phyloP scores from a whole-genome alignment of 225 moss, liverwort and hornwort species.

The Rhytidiadelphus loreus region DNA sequence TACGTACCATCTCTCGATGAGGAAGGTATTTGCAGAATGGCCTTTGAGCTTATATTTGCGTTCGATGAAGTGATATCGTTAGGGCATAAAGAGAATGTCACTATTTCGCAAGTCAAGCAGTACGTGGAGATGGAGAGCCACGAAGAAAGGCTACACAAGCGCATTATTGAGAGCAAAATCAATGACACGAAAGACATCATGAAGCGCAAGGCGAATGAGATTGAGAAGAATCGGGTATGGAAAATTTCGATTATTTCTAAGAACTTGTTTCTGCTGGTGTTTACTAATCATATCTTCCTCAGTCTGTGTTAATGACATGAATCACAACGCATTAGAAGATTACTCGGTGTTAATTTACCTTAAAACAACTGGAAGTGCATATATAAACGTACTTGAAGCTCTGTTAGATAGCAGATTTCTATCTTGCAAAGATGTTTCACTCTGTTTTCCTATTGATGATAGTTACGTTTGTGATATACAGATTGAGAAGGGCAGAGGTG shows the following conservation, averaged over 20 bases:
- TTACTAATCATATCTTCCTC: neutral
- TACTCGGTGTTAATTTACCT: neutral
- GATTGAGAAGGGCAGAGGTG: constrained; percentile 83
- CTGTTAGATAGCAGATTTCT: neutral
- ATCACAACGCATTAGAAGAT: neutral
- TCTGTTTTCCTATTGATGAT: neutral
- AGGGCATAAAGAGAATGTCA: constrained; percentile 94
- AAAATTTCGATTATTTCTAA: neutral
- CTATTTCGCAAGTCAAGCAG: constrained; percentile 91
- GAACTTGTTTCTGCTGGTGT: neutral
- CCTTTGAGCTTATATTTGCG: constrained; percentile 91
- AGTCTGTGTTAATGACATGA: neutral
- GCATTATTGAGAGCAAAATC: constrained; percentile 93
- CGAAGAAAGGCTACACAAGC: constrained; percentile 93
- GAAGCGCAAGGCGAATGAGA: constrained; percentile 97
- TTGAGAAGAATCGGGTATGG: constrained; percentile 87
- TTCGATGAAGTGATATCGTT: constrained; percentile 90
- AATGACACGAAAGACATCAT: constrained; percentile 93
- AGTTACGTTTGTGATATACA: constrained; percentile 3
- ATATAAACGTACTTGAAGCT: neutral
- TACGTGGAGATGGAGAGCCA: constrained; percentile 98
- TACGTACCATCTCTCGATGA: constrained; percentile 87
- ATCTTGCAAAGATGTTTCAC: neutral
- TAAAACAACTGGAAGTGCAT: neutral
- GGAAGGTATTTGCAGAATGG: constrained; percentile 83